Conservation (phyloP, 345 rosid genomes). For the Melastoma malabathricum region DNA sequence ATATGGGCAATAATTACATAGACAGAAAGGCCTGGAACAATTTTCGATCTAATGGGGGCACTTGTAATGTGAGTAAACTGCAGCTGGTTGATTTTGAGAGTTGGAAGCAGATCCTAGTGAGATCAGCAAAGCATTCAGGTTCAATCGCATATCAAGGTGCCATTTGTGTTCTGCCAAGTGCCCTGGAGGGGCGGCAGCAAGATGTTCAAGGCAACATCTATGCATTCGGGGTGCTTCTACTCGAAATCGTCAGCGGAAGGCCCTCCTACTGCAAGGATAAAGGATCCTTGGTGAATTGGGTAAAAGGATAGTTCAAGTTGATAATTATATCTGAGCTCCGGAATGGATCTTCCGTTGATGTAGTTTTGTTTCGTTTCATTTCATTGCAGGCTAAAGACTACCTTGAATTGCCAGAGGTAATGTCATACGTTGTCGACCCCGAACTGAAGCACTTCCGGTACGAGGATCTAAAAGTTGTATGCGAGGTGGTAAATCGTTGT, state of each 20-base stretch:
- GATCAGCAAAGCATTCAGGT: slow-evolving; percentile 78
- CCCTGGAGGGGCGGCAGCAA: slow-evolving; percentile 57
- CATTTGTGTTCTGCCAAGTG: slow-evolving; percentile 63
- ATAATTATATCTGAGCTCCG: background rate
- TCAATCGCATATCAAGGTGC: slow-evolving; percentile 64
- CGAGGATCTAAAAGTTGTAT: slow-evolving; percentile 64
- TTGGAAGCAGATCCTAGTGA: slow-evolving; percentile 84
- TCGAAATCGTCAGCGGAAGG: slow-evolving; percentile 86
- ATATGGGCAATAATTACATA: background rate
- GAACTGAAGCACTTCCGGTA: slow-evolving; percentile 62
- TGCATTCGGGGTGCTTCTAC: slow-evolving; percentile 75
- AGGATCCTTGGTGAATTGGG: slow-evolving; percentile 88
- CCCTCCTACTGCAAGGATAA: slow-evolving; percentile 80
- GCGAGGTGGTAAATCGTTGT: slow-evolving; percentile 67
- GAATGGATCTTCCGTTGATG: background rate
- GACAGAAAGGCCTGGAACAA: background rate
- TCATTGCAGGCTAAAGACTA: slow-evolving; percentile 69
- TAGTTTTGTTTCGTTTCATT: background rate
- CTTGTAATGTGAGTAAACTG: slow-evolving; percentile 4
- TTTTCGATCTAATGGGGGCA: background rate
- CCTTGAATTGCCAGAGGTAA: slow-evolving; percentile 62
- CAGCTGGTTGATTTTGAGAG: slow-evolving; percentile 96
- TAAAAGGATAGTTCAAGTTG: slow-evolving; percentile 7
- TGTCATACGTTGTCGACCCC: slow-evolving; percentile 76
- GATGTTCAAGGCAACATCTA: slow-evolving; percentile 79